Evolutionary conservation across 768 basidiomycete species (phyloP).

Genomic region (Naganishia antarctica): DNA sequence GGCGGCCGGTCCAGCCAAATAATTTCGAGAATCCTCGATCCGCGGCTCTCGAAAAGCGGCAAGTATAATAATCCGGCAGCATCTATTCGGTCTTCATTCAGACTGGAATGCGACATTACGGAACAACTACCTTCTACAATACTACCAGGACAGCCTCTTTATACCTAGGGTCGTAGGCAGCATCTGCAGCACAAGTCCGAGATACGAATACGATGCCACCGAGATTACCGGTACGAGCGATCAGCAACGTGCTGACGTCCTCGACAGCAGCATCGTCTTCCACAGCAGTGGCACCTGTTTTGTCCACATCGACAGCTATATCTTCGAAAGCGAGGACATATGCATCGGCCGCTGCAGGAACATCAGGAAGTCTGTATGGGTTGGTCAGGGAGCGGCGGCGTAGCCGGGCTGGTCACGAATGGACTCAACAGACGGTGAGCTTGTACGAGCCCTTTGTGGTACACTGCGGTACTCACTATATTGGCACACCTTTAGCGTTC

Average conservation of each 20-base stretch:
- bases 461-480: too few relatives aligned
- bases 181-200: too few relatives aligned
- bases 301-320: neutral
- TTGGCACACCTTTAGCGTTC: neutral
- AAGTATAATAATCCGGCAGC: constrained; percentile 4
- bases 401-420: neutral
- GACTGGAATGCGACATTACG: neutral
- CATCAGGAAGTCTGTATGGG: neutral
- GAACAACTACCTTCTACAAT: too few relatives aligned
- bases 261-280: constrained; percentile 2
- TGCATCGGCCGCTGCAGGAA: neutral
- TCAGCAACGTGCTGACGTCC: constrained; percentile 13
- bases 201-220: constrained; percentile 11
- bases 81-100: neutral
- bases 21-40: constrained; percentile 14
- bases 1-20: neutral
- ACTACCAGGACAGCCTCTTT: too few relatives aligned
- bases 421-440: constrained; percentile 4
- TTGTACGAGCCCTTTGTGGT: too few relatives aligned
- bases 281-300: neutral
- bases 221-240: constrained; percentile 13
- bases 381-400: neutral
- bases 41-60: neutral
- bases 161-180: too few relatives aligned
- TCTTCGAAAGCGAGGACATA: neutral